Percentiles rank a stretch among this genome's conserved stretches.
These are phyloP conservation scores for Fraxinus latifolia DNA, from an alignment of 305 asterid genomes.

Conservation along the genomic window DNA sequence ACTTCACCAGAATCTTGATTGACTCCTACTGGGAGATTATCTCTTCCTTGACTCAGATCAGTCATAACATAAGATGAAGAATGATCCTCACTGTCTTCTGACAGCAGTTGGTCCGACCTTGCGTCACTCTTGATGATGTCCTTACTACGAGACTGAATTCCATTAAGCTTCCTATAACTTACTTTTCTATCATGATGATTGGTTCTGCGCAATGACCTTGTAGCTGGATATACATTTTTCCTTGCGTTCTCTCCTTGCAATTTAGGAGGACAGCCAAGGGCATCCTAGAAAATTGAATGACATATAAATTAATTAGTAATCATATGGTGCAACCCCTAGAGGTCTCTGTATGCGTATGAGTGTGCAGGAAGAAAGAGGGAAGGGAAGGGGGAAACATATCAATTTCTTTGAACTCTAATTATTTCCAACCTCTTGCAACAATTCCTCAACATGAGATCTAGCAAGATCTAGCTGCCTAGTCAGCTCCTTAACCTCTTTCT, in stretches of 20 bases:
- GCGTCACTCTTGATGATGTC: conserved; percentile 36
- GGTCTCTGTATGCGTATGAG: neutral
- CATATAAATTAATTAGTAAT: neutral
- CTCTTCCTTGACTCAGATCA: conserved; percentile 31
- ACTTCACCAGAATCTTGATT: conserved; percentile 57
- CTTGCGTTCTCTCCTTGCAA: neutral
- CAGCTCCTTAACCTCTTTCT: conserved; percentile 75
- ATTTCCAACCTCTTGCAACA: conserved; percentile 41
- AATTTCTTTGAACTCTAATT: conserved; percentile 20
- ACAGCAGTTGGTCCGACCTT: conserved; percentile 23
- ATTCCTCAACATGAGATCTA: conserved; percentile 59
- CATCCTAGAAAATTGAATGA: conserved; percentile 1
- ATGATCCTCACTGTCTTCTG: conserved; percentile 36
- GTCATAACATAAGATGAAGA: conserved; percentile 37
- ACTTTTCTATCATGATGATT: neutral
- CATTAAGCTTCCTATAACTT: conserved; percentile 6
- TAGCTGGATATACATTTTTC: neutral
- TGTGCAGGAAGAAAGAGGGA: neutral
- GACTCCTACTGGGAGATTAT: conserved; percentile 20
- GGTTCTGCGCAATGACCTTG: neutral
- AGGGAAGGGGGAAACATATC: neutral
- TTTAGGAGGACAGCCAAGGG: neutral
- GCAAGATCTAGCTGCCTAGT: conserved; percentile 59
- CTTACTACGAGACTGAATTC: conserved; percentile 28
- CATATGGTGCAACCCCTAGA: neutral